These are phyloP conservation scores for Yamadazyma nakazawae DNA, from an alignment of 805 yeast species.

Conservation along the genomic window DNA sequence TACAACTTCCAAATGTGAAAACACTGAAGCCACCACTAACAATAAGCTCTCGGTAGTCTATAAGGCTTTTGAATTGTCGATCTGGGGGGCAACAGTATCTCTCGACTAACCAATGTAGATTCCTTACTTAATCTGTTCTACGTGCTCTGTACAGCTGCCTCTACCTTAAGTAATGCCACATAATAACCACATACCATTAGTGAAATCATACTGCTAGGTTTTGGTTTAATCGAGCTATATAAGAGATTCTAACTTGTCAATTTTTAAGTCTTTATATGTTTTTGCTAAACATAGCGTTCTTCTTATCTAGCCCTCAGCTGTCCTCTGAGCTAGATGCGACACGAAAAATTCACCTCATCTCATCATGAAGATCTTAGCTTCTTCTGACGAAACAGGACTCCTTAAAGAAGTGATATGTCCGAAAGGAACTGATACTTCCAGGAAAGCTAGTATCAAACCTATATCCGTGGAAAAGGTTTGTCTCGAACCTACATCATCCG, in stretches of 20 bases:
- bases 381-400: slow-evolving; percentile 67
- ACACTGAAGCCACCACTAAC: background rate
- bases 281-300: background rate
- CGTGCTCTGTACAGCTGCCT: too few species aligned
- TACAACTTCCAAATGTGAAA: too few species aligned
- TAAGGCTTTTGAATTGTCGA: too few species aligned
- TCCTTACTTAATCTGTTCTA: too few species aligned
- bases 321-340: background rate
- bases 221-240: background rate
- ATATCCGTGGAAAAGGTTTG: slow-evolving; percentile 45
- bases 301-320: background rate
- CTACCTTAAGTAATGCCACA: too few species aligned
- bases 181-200: background rate
- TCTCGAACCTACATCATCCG: slow-evolving; percentile 23
- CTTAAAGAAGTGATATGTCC: slow-evolving; percentile 61
- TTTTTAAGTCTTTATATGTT: background rate
- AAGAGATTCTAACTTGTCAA: too few species aligned
- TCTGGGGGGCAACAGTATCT: too few species aligned
- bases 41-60: too few species aligned
- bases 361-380: slow-evolving; percentile 57
- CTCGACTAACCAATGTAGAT: too few species aligned
- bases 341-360: slow-evolving; percentile 6
- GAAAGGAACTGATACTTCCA: slow-evolving; percentile 77
- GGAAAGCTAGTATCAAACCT: slow-evolving; percentile 64
- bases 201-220: too few species aligned